Evolutionary conservation across 169 alveolate species (phyloP), one percentile per base, ranked within the genome.

Genomic region (Plasmodium gaboni): DNA sequence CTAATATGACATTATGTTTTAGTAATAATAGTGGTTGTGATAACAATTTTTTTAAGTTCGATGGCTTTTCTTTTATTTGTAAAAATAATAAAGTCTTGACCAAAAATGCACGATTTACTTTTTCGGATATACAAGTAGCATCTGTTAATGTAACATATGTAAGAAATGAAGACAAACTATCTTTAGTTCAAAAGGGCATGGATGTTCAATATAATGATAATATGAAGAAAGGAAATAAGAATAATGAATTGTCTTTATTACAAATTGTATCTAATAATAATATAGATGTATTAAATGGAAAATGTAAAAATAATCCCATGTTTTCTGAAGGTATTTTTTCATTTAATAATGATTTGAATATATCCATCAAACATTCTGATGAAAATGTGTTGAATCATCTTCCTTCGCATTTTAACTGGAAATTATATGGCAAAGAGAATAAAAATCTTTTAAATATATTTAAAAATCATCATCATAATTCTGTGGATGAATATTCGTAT

Each of bases 1-100:
- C 92, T 9, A 50, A 86, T 60, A 46, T 86, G 48, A 55, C 55
- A 51, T 46, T 86, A 46, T 59, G 78, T 61, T 86, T 70, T 61
- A 86, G 73, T 86, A 51, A 32, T 38, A 86, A 86, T 26, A 38
- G 19, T 28, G 92, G 92, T 5, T 86, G 92, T 60, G 92, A 86
- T 71, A 86, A 71, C 26, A 53, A 86, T 61, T 86, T 86, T 13
- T 86, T 15, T 65, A 86, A 44, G 28, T 86, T 59, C 68, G 92
- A 86, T 86, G 92, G 92, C 1, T 86, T 86, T 19, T 86, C 92
- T 9, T 86, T 86, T 71, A n/a, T 86, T 2, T 32, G 70, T 1
- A 48, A 59, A 73, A 61, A 71, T 38, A 32, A 50, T 19, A 42
- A 86, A 71, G 24, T 86, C 15, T 22, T 86, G 46, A 86, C 92